Conservation (phyloP, 352 stramenopile species). For the Globisporangium radiosum region DNA sequence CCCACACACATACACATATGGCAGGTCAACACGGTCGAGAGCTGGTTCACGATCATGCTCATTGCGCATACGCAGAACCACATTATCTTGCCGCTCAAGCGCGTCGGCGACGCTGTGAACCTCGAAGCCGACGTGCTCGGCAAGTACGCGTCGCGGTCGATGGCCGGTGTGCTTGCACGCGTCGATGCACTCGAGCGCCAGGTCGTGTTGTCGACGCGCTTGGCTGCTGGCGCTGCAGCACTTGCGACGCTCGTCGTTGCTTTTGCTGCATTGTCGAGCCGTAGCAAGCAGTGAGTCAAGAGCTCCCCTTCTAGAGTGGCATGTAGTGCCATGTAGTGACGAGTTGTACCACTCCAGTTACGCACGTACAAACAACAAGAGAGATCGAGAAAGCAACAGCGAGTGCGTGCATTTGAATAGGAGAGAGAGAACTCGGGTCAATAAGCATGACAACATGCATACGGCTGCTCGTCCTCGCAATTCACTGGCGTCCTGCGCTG, state of each 20-base stretch:
- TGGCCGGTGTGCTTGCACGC: constrained; percentile 50
- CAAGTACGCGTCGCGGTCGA: constrained; percentile 86
- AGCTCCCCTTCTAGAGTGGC: no score
- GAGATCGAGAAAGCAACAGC: background rate
- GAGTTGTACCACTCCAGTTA: no score
- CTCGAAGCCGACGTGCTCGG: constrained; percentile 90
- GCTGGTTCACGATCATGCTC: constrained; percentile 99
- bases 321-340: no score
- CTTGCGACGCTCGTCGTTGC: constrained; percentile 19
- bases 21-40: constrained; percentile 36
- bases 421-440: background rate
- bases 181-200: constrained; percentile 58
- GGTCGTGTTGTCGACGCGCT: constrained; percentile 27
- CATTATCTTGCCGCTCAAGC: constrained; percentile 93
- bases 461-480: background rate
- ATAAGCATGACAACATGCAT: background rate
- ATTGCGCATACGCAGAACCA: constrained; percentile 97
- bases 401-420: background rate
- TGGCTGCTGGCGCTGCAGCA: constrained; percentile 25
- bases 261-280: constrained; percentile 19
- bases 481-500: no score
- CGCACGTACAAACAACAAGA: background rate
- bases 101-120: constrained; percentile 85
- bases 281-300: background rate
- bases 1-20: no score